phyloP scores from a whole-genome alignment of 2,329 filamentous ascomycete genomes.

The Fusarium floridanum region DNA sequence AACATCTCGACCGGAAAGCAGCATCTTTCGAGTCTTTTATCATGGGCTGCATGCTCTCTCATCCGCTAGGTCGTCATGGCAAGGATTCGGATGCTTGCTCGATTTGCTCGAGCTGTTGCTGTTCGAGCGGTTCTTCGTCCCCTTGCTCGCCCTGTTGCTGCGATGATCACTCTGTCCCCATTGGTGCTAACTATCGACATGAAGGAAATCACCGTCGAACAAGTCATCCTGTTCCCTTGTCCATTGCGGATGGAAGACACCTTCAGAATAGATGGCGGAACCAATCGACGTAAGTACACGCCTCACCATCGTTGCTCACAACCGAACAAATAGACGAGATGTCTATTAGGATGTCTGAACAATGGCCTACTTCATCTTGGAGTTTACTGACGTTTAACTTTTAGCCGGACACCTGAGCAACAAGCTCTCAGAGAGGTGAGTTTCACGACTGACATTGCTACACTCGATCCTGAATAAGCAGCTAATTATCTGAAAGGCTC shows the following conservation, averaged over 20 bases:
- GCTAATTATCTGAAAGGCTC: neutral
- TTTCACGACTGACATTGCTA: neutral
- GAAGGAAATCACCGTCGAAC: neutral
- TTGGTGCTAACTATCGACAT: neutral
- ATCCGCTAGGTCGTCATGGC: neutral
- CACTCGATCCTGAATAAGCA: neutral
- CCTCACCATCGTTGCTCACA: neutral
- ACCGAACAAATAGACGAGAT: neutral
- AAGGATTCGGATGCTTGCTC: neutral
- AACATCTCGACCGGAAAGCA: neutral
- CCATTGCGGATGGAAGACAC: neutral
- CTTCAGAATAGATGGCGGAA: neutral
- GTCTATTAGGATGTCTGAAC: neutral
- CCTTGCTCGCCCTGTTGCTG: neutral
- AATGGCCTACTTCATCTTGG: neutral
- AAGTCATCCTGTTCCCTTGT: neutral
- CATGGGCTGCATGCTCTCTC: conserved; percentile 10
- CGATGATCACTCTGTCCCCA: neutral
- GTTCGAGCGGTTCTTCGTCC: neutral
- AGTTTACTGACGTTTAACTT: neutral
- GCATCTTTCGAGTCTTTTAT: neutral
- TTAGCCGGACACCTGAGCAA: neutral
- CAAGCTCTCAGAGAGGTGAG: neutral
- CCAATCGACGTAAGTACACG: neutral
- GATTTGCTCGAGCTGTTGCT: neutral